Evolutionary conservation across 768 basidiomycete genomes (phyloP).

Genomic region (Mycena venus): DNA sequence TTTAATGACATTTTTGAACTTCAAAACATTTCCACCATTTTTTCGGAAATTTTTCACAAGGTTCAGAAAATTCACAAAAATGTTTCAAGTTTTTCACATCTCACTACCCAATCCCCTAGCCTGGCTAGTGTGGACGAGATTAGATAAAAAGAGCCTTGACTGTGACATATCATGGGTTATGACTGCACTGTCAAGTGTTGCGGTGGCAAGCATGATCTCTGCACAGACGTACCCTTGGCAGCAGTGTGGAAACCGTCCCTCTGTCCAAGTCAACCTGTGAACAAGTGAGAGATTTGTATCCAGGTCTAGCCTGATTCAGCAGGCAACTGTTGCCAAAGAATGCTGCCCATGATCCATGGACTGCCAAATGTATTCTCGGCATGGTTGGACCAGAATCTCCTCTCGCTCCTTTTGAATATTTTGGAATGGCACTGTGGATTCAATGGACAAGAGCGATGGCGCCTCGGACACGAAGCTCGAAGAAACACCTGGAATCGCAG

Average conservation of each 20-base stretch:
- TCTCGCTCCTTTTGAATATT: background rate
- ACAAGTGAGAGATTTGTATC: background rate
- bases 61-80: too few species aligned
- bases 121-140: too few species aligned
- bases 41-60: too few species aligned
- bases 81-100: too few species aligned
- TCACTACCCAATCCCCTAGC: too few species aligned
- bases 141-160: too few species aligned
- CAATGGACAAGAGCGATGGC: background rate
- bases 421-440: background rate
- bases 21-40: too few species aligned
- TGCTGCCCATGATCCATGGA: background rate
- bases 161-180: too few species aligned
- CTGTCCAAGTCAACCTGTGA: background rate
- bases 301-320: background rate
- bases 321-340: background rate
- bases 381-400: background rate
- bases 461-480: background rate
- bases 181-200: background rate
- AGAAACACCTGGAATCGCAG: background rate
- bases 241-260: background rate
- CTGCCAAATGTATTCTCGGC: background rate
- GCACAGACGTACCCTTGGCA: background rate
- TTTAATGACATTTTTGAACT: too few species aligned
- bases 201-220: background rate